A percentile compares a stretch with the other conserved stretches of the same genome.
Conservation (phyloP, 805 yeast species). For the Saccharomyces eubayanus region DNA sequence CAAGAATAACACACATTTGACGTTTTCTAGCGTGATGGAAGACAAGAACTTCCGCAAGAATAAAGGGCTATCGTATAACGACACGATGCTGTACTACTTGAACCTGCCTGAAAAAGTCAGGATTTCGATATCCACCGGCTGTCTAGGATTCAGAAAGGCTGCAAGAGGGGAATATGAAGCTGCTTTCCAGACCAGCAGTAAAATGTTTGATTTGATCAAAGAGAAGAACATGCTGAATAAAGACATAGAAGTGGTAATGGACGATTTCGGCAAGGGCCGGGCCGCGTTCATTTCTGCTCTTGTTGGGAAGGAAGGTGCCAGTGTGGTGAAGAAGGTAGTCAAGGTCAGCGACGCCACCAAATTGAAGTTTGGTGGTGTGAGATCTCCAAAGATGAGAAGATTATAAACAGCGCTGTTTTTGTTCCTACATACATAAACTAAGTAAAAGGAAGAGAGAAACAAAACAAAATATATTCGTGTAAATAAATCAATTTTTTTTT, state of each 20-base stretch:
- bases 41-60: conserved; percentile 51
- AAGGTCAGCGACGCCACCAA: conserved; percentile 73
- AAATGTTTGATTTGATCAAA: conserved; percentile 62
- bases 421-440: neutral
- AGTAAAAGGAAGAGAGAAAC: neutral
- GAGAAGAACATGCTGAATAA: conserved; percentile 49
- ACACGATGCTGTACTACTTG: conserved; percentile 67
- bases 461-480: neutral
- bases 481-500: neutral
- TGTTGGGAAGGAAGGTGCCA: conserved; percentile 79
- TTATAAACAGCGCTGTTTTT: conserved; percentile 31
- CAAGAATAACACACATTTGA: conserved; percentile 74
- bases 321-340: conserved; percentile 55
- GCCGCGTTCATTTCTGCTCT: conserved; percentile 77
- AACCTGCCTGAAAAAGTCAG: conserved; percentile 71
- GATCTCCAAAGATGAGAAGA: conserved; percentile 77
- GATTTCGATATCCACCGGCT: conserved; percentile 68
- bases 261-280: conserved; percentile 84
- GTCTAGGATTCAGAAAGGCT: conserved; percentile 79
- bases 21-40: conserved; percentile 63
- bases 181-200: conserved; percentile 72
- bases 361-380: conserved; percentile 86
- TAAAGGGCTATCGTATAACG: conserved; percentile 48
- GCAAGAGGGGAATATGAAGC: conserved; percentile 93
- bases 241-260: conserved; percentile 66